Percentiles rank a stretch among this genome's conserved stretches.
These are phyloP conservation scores for Capsicum baccatum DNA, from an alignment of 257 asterid genomes.

Conservation along the genomic window DNA sequence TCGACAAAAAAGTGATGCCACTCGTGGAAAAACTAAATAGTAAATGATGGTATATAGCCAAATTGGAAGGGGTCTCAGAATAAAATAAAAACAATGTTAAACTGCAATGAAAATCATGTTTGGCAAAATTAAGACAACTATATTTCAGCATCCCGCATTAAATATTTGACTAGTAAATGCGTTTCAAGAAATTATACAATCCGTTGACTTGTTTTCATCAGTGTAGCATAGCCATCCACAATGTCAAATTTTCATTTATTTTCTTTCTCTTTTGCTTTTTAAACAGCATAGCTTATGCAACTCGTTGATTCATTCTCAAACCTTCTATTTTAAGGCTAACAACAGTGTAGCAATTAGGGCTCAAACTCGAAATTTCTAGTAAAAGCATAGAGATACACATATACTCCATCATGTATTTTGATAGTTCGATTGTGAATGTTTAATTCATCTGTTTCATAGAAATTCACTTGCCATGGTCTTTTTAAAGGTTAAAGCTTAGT, in stretches of 20 bases:
- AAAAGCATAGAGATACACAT: neutral
- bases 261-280: neutral
- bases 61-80: slow-evolving; percentile 42
- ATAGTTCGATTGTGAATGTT: neutral
- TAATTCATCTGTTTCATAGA: neutral
- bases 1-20: slow-evolving; percentile 91
- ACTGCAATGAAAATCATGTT: neutral
- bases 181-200: neutral
- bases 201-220: neutral
- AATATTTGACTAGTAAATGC: neutral
- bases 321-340: neutral
- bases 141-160: neutral
- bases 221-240: neutral
- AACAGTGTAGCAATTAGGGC: neutral
- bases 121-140: slow-evolving; percentile 1
- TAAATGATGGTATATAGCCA: slow-evolving; percentile 94
- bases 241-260: neutral
- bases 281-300: neutral
- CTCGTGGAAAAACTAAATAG: slow-evolving; percentile 83
- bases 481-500: slow-evolving; percentile 1
- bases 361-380: neutral
- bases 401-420: neutral
- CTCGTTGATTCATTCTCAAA: neutral
- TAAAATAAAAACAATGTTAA: neutral
- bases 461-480: neutral